Conservation (phyloP, 2,329 filamentous ascomycete genomes). For the Peltaster fructicola region DNA sequence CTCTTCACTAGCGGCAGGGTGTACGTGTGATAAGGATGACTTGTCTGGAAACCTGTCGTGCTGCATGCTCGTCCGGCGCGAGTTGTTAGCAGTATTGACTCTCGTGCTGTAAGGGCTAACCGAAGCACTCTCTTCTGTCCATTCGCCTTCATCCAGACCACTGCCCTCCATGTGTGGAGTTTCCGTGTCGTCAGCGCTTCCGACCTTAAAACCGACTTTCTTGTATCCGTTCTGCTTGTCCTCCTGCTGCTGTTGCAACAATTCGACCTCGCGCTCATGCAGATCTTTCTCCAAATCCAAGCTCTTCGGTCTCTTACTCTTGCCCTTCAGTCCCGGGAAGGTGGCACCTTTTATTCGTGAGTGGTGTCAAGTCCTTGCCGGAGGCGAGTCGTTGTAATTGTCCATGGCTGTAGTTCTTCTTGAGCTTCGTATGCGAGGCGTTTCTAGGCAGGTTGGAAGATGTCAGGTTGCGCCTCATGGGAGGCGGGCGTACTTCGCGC, state of each 20-base stretch:
- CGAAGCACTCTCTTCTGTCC: slow-evolving; percentile 20
- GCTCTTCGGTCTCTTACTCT: slow-evolving; percentile 15
- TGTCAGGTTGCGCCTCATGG: slow-evolving; percentile 16
- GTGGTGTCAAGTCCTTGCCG: slow-evolving; percentile 19
- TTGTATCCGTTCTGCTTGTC: slow-evolving; percentile 8
- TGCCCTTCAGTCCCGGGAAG: slow-evolving; percentile 15
- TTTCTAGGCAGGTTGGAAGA: slow-evolving; percentile 15
- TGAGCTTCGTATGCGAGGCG: slow-evolving; percentile 15
- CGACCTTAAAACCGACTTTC: slow-evolving; percentile 19
- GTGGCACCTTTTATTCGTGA: slow-evolving; percentile 9
- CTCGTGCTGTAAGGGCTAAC: slow-evolving; percentile 20
- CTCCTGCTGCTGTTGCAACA: slow-evolving; percentile 6
- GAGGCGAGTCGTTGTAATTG: slow-evolving; percentile 25
- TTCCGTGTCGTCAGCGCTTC: slow-evolving; percentile 12
- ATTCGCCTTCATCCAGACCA: slow-evolving; percentile 18
- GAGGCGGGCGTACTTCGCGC: no score
- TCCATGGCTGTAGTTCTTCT: slow-evolving; percentile 26
- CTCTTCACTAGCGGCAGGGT: slow-evolving; percentile 1
- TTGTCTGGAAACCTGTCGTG: slow-evolving; percentile 9
- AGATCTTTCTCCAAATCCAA: slow-evolving; percentile 15
- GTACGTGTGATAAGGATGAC: no score
- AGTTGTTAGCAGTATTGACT: slow-evolving; percentile 20
- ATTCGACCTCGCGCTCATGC: slow-evolving; percentile 13
- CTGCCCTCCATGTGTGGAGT: slow-evolving; percentile 13
- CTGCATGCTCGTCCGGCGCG: slow-evolving; percentile 14